Percentiles rank a stretch among this genome's conserved stretches.
Evolutionary conservation across 768 basidiomycete species (phyloP).

Genomic region (Lentinula lateritia): DNA sequence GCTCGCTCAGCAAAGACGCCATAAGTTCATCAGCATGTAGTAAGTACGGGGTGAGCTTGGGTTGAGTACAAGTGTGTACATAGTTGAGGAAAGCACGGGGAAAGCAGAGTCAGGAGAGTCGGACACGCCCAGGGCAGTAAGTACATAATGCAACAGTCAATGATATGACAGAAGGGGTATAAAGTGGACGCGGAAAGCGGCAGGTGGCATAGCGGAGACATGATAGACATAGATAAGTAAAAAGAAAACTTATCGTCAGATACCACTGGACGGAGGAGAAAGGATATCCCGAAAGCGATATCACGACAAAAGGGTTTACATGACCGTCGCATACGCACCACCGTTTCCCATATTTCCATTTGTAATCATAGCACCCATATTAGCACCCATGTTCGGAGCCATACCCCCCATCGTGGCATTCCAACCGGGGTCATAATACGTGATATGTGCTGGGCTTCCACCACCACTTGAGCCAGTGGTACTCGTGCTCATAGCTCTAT

Average conservation of each 20-base stretch:
- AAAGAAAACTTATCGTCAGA: not conserved
- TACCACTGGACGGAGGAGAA: not conserved
- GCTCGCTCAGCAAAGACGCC: too few relatives aligned
- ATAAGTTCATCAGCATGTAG: not conserved
- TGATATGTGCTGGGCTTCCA: not conserved
- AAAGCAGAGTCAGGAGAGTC: not conserved
- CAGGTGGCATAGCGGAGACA: not conserved
- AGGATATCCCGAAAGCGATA: not conserved
- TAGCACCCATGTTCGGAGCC: conserved; percentile 6
- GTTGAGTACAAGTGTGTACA: not conserved
- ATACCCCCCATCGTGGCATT: conserved; percentile 1
- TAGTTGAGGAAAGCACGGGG: not conserved
- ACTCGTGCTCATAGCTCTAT: conserved; percentile 18
- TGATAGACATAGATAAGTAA: not conserved
- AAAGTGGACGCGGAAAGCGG: not conserved
- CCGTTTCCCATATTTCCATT: conserved; percentile 11
- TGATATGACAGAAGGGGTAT: not conserved
- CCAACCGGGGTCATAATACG: conserved; percentile 1
- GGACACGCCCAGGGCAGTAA: not conserved
- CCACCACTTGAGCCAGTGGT: conserved; percentile 18
- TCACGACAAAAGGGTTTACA: conserved; percentile 1
- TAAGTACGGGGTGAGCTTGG: not conserved
- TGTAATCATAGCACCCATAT: conserved; percentile 8
- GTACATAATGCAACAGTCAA: not conserved
- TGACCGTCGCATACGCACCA: conserved; percentile 15